These are phyloP conservation scores for Trichoderma citrinoviride DNA, from an alignment of 2,329 filamentous ascomycete genomes.

Conservation along the genomic window DNA sequence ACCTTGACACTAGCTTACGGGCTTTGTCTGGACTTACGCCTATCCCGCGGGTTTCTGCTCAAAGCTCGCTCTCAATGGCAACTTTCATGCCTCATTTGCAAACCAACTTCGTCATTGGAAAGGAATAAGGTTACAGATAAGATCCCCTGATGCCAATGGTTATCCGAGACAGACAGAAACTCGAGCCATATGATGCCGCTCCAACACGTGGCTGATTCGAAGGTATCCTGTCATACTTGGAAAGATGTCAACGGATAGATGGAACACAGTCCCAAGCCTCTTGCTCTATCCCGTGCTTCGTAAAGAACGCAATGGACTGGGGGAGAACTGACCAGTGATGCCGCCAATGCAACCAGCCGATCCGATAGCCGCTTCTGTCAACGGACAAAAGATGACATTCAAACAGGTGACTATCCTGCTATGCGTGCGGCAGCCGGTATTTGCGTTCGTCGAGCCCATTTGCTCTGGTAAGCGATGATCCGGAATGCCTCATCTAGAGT, in stretches of 20 bases:
- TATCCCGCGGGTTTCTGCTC: background rate
- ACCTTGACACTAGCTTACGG: background rate
- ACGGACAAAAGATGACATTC: constrained; percentile 10
- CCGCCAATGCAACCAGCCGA: constrained; percentile 19
- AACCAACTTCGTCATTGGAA: background rate
- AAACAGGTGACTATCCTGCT: constrained; percentile 13
- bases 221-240: constrained; percentile 8
- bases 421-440: constrained; percentile 14
- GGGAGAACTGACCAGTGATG: constrained; percentile 5
- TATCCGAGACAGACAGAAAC: background rate
- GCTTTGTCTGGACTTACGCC: no score
- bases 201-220: constrained; percentile 16
- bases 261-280: constrained; percentile 3
- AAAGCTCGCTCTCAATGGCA: background rate
- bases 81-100: background rate
- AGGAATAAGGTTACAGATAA: constrained; percentile 5
- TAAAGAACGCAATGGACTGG: background rate
- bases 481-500: constrained; percentile 21
- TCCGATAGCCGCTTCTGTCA: constrained; percentile 5
- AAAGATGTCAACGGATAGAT: constrained; percentile 9
- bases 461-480: constrained; percentile 19
- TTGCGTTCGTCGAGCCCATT: constrained; percentile 22
- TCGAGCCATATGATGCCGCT: constrained; percentile 3
- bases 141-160: background rate
- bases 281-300: constrained; percentile 2